These are phyloP conservation scores for Penicillium sp. DNA, from an alignment of 2,329 filamentous ascomycete genomes.

Conservation along the genomic window DNA sequence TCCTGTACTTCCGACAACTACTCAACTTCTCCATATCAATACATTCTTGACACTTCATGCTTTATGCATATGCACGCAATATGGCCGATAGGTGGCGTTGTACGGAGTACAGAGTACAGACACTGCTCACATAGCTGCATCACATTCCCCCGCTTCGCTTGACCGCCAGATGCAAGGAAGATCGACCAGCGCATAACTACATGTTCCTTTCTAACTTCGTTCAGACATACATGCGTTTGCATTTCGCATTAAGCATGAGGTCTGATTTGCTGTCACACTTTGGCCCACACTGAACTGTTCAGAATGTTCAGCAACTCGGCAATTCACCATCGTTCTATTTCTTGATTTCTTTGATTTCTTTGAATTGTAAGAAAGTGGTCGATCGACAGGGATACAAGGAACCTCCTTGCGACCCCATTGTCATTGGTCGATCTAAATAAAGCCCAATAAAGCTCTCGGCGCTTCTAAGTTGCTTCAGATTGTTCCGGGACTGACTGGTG, in stretches of 20 bases:
- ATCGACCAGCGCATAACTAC: conserved; percentile 22
- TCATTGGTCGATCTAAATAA: conserved; percentile 27
- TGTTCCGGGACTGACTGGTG: conserved; percentile 11
- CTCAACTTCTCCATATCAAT: not conserved
- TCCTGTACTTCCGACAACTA: not conserved
- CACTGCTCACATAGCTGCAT: not conserved
- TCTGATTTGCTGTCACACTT: conserved; percentile 15
- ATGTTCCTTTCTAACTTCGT: conserved; percentile 6
- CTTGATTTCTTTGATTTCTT: not conserved
- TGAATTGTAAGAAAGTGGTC: not conserved
- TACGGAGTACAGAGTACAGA: not conserved
- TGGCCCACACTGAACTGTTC: conserved; percentile 15
- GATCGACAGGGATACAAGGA: conserved; percentile 22
- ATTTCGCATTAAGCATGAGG: conserved; percentile 9
- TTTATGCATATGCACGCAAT: conserved; percentile 3
- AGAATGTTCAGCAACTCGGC: conserved; percentile 4
- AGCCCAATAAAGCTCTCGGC: conserved; percentile 23
- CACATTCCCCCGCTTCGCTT: conserved; percentile 11
- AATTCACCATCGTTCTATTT: not conserved
- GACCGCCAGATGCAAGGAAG: conserved; percentile 28
- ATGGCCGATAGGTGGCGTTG: not conserved
- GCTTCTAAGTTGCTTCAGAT: conserved; percentile 27
- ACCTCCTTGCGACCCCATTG: conserved; percentile 15
- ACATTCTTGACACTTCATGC: conserved; percentile 3
- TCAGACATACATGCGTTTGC: conserved; percentile 15